These are phyloP conservation scores for Trichophyton simii DNA, from an alignment of 2,329 filamentous ascomycete genomes.

Conservation along the genomic window DNA sequence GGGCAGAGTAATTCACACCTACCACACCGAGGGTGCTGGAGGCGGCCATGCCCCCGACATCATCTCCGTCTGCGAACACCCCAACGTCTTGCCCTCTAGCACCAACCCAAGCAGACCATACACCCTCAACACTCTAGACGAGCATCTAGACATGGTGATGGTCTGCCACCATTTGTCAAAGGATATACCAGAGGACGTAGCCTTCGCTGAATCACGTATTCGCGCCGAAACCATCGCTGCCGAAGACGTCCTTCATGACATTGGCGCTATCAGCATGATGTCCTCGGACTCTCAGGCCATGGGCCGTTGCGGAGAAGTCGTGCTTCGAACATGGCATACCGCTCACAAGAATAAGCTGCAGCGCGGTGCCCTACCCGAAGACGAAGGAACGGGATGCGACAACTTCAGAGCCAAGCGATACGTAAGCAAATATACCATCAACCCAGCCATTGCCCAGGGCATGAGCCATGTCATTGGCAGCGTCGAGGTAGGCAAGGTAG, in stretches of 20 bases:
- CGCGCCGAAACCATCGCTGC: constrained; percentile 92
- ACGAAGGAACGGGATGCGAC: constrained; percentile 65
- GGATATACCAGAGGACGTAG: constrained; percentile 89
- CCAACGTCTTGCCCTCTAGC: constrained; percentile 76
- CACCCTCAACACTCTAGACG: constrained; percentile 83
- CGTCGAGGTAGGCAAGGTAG: constrained; percentile 77
- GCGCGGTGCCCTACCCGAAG: constrained; percentile 62
- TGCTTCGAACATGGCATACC: constrained; percentile 89
- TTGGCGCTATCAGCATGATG: constrained; percentile 97
- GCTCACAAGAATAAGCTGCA: constrained; percentile 94
- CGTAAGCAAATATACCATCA: constrained; percentile 91
- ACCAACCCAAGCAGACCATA: constrained; percentile 89
- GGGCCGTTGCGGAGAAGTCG: constrained; percentile 89
- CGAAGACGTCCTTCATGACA: constrained; percentile 88
- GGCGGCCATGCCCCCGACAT: constrained; percentile 94
- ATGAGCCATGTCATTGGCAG: constrained; percentile 80
- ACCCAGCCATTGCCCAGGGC: constrained; percentile 81
- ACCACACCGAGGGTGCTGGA: constrained; percentile 91
- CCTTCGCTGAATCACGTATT: constrained; percentile 88
- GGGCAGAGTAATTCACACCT: constrained; percentile 81
- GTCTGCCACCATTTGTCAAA: constrained; percentile 89
- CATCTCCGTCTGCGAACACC: constrained; percentile 79
- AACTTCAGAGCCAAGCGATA: constrained; percentile 90
- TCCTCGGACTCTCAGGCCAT: constrained; percentile 90
- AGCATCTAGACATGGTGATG: constrained; percentile 98